Base-by-base conservation (phyloP, 2,329 filamentous ascomycete genomes). In the Ophiostoma australiae region DNA sequence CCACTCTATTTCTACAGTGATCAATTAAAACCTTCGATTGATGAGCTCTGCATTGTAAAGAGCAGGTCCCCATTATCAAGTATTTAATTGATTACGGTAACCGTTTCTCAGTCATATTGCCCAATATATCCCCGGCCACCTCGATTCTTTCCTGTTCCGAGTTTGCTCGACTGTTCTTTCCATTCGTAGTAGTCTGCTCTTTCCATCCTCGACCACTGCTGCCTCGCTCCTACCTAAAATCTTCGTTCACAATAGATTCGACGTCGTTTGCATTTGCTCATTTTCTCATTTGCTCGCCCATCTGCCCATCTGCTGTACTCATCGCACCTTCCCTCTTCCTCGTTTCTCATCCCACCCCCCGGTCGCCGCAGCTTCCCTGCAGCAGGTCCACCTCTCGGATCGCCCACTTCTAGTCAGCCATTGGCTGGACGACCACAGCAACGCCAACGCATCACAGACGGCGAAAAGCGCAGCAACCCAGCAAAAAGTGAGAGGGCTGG, bases 401-500 rank as follows among this genome's bases (percentile, higher is more conserved):
- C 72, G 67, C 35, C 67, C 73, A 48, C 23, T 70, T 74, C 73
- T 73, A 68, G 27, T 8, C 69, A 70, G 37, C 70, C 69, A 76
- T 76, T 76, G 75, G 75, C 72, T 72, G 66, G 71, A 69, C 55
- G 71, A 68, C 73, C 65, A 70, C 72, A 74, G 73, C 73, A 76
- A 66, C 73, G 75, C 73, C 75, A 76, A 71, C 75, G 74, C 75
- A 76, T 75, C 75, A 67, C 72, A 72, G 63, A 69, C 68, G 63
- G 72, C 72, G 55, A 70, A 71, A 68, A 70, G 41, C 39, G 61
- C 69, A 70, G 72, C 70, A 73, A 66, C 63, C 61, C 20, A 65
- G 61, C 55, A 71, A 31, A 31, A 71, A 71, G 71, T 67, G 20
- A 70, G 65, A 70, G 55, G 67, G 52, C 65, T 61, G 65, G 52